Base-by-base conservation (phyloP, 2,329 filamentous ascomycete genomes). In the Teratosphaeria epicoccoides region DNA sequence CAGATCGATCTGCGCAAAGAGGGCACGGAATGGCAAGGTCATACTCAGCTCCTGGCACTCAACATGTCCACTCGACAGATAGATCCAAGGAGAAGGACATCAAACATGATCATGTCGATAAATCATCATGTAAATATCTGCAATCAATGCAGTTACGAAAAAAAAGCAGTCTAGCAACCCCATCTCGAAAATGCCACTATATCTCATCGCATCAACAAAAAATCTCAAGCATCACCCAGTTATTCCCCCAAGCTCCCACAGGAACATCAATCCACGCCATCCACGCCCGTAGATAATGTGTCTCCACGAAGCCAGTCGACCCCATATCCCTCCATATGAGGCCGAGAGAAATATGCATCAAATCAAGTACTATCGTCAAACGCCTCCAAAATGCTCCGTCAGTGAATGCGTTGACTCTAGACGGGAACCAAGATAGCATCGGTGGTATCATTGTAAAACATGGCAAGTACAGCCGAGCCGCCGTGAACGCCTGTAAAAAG, bases 361-460 rank as follows among this genome's bases (percentile, higher is more conserved):
- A n/a, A 26, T 47, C 33, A 40, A 40, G 11, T 6, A n/a, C 10
- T 3, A 46, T 24, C 43, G 23, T 17, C 10, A 6, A 26, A 46
- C 43, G 24, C 43, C 43, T 46, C 24, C 43, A 26, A 24, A 25
- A 51, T 46, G 44, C 49, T 46, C 33, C 33, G 33, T 40, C 22
- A 51, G 29, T 28, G 49, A 51, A 28, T 40, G 49, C 33, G n/a
- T 29, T 51, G 43, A 25, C 43, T 51, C 22, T 23, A 40, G 46
- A 51, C 25, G 43, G 17, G 22, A 47, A 26, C 9, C 43, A 24
- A 52, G 44, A 24, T 23, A 50, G 49, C 46, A 47, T 25, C 49
- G 49, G 52, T 51, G 52, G 52, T 54, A 52, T 54, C 52, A 49
- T 52, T 24, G 45, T 51, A 49, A 48, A 51, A 46, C 44, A 54